Evolutionary conservation across 768 basidiomycete species (phyloP).

Genomic region (Chalciporus piperatus): DNA sequence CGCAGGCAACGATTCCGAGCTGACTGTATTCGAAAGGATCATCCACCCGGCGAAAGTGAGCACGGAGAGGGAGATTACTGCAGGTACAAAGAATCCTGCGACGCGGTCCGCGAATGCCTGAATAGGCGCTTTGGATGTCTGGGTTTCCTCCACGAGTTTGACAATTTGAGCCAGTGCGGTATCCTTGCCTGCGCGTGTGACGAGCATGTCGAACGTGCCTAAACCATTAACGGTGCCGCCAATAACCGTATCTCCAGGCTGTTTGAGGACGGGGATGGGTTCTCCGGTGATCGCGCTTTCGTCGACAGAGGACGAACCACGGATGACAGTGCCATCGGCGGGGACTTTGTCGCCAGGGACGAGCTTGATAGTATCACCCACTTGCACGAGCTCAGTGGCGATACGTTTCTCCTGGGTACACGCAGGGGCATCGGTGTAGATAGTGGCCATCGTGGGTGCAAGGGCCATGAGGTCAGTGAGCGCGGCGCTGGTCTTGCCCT

Average conservation of each 20-base stretch:
- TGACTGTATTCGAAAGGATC: conserved; percentile 58
- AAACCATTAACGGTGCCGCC: conserved; percentile 97
- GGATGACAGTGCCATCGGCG: conserved; percentile 88
- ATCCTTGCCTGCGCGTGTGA: conserved; percentile 94
- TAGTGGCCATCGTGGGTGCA: conserved; percentile 91
- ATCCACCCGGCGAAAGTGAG: conserved; percentile 87
- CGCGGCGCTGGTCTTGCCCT: conserved; percentile 95
- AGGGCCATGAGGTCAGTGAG: conserved; percentile 96
- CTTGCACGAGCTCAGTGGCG: conserved; percentile 91
- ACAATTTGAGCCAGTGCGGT: conserved; percentile 97
- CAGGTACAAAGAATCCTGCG: conserved; percentile 93
- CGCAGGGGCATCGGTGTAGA: conserved; percentile 82
- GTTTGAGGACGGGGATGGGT: conserved; percentile 83
- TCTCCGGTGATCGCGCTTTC: conserved; percentile 98
- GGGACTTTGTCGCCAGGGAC: conserved; percentile 97
- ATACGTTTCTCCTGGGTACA: conserved; percentile 88
- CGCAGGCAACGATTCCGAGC: conserved; percentile 60
- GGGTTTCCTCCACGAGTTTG: conserved; percentile 94
- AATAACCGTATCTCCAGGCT: conserved; percentile 81
- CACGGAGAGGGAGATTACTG: conserved; percentile 78
- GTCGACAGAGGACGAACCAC: conserved; percentile 85
- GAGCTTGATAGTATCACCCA: conserved; percentile 89
- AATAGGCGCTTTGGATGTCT: conserved; percentile 97
- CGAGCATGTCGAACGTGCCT: conserved; percentile 95
- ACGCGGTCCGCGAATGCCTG: conserved; percentile 95